phyloP scores from a whole-genome alignment of 768 basidiomycete genomes.

The Termitomyces sp. region DNA sequence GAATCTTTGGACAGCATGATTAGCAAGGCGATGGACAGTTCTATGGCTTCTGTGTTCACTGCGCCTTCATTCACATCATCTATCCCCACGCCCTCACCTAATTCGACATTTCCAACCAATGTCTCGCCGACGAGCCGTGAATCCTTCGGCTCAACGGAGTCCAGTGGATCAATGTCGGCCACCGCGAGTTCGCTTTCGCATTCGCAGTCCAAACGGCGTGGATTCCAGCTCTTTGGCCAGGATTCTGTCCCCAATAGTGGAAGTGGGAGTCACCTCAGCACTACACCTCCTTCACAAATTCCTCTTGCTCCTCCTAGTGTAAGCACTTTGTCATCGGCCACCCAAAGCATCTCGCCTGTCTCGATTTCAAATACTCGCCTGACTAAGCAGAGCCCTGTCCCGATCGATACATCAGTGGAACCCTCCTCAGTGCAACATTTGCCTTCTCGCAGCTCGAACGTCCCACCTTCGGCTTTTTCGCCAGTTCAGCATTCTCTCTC shows the following conservation, averaged over 20 bases:
- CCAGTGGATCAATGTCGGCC: slow-evolving; percentile 8
- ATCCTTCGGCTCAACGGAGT: slow-evolving; percentile 15
- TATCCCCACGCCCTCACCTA: not conserved
- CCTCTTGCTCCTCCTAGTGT: slow-evolving; percentile 7
- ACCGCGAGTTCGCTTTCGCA: slow-evolving; percentile 12
- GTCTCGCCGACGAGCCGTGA: slow-evolving; percentile 5
- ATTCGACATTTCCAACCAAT: not conserved
- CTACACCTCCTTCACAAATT: slow-evolving; percentile 11
- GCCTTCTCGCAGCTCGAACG: not conserved
- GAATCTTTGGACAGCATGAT: slow-evolving; percentile 6
- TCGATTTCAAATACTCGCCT: slow-evolving; percentile 13
- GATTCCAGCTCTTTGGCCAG: slow-evolving; percentile 6
- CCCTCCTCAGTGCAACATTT: slow-evolving; percentile 1
- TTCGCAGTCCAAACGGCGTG: slow-evolving; percentile 14
- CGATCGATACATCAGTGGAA: not conserved
- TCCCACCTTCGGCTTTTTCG: slow-evolving; percentile 10
- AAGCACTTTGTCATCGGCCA: slow-evolving; percentile 9
- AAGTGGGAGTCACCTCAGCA: slow-evolving; percentile 11
- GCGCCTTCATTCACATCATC: not conserved
- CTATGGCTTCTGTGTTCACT: slow-evolving; percentile 1
- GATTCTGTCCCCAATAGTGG: slow-evolving; percentile 1
- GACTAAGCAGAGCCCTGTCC: not conserved
- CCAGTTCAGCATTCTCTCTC: slow-evolving; percentile 6
- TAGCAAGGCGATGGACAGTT: slow-evolving; percentile 3
- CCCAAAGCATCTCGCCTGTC: slow-evolving; percentile 14